These are phyloP conservation scores for Periconia digitata DNA, from an alignment of 2,329 filamentous ascomycete genomes.

Conservation along the genomic window DNA sequence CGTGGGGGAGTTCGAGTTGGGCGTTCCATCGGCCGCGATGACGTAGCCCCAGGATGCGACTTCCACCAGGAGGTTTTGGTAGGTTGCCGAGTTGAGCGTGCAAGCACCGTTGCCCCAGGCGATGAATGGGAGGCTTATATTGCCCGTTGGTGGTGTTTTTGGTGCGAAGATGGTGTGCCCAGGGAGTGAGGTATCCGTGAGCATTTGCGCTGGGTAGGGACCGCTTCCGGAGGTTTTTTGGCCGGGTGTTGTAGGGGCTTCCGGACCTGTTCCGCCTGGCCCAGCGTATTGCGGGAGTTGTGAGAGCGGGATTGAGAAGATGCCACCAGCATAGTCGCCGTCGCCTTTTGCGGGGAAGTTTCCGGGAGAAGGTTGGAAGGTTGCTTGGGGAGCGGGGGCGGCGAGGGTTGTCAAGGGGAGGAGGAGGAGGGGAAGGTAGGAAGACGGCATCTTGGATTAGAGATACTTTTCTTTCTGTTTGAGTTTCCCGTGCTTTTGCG, in stretches of 20 bases:
- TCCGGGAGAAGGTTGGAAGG: slow-evolving; percentile 15
- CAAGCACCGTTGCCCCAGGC: slow-evolving; percentile 24
- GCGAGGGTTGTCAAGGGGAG: neutral
- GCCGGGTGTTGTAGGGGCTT: slow-evolving; percentile 13
- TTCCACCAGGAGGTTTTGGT: slow-evolving; percentile 20
- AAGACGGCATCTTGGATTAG: too few species aligned
- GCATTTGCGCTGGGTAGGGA: slow-evolving; percentile 21
- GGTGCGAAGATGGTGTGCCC: slow-evolving; percentile 21
- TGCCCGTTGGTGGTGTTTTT: slow-evolving; percentile 14
- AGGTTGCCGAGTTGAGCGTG: slow-evolving; percentile 12
- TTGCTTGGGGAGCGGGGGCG: slow-evolving; percentile 4
- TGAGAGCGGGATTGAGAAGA: slow-evolving; percentile 23
- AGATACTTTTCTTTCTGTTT: too few species aligned
- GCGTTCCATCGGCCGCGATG: slow-evolving; percentile 21
- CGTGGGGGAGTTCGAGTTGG: slow-evolving; percentile 5
- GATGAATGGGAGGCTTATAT: slow-evolving; percentile 19
- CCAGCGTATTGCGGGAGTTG: slow-evolving; percentile 17
- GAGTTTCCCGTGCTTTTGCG: too few species aligned
- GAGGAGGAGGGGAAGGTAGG: too few species aligned
- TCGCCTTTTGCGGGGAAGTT: slow-evolving; percentile 23
- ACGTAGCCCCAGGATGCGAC: slow-evolving; percentile 23
- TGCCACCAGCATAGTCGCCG: slow-evolving; percentile 22
- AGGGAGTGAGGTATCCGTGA: slow-evolving; percentile 16
- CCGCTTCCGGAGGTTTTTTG: slow-evolving; percentile 21
- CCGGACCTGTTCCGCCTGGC: slow-evolving; percentile 6